Conservation (phyloP, 108 stramenopile genomes). For the Discostella stelligeroides region DNA sequence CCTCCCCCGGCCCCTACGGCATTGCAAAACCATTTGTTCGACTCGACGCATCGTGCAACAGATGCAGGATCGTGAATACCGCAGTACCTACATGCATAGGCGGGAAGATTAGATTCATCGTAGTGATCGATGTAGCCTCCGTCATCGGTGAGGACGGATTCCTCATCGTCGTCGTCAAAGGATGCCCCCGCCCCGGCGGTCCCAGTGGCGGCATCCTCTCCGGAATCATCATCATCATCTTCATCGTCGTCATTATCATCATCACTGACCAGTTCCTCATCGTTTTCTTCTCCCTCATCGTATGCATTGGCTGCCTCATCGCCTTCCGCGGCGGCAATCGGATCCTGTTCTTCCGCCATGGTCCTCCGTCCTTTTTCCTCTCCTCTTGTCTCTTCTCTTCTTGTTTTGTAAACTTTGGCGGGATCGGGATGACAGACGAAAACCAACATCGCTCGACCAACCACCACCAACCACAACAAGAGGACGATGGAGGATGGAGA, state of each 20-base stretch:
- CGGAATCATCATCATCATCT: slow-evolving; percentile 22
- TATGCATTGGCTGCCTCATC: slow-evolving; percentile 8
- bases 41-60: slow-evolving; percentile 95
- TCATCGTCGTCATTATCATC: slow-evolving; percentile 45
- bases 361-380: not conserved
- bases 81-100: slow-evolving; percentile 95
- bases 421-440: no score
- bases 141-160: slow-evolving; percentile 50
- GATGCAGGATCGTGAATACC: slow-evolving; percentile 94
- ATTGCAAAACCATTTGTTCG: slow-evolving; percentile 98
- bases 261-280: slow-evolving; percentile 41
- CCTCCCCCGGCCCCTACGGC: slow-evolving; percentile 74
- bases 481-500: no score
- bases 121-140: slow-evolving; percentile 75
- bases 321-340: slow-evolving; percentile 5
- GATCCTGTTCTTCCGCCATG: slow-evolving; percentile 18
- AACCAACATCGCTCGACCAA: no score
- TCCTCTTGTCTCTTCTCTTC: no score
- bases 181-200: not conserved
- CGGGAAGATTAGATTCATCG: slow-evolving; percentile 79
- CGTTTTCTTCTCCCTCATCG: slow-evolving; percentile 11
- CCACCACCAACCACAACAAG: no score
- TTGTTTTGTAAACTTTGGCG: no score
- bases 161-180: slow-evolving; percentile 50
- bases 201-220: slow-evolving; percentile 42